Conservation (phyloP, 306 rosid genomes). For the Vicia sativa region DNA sequence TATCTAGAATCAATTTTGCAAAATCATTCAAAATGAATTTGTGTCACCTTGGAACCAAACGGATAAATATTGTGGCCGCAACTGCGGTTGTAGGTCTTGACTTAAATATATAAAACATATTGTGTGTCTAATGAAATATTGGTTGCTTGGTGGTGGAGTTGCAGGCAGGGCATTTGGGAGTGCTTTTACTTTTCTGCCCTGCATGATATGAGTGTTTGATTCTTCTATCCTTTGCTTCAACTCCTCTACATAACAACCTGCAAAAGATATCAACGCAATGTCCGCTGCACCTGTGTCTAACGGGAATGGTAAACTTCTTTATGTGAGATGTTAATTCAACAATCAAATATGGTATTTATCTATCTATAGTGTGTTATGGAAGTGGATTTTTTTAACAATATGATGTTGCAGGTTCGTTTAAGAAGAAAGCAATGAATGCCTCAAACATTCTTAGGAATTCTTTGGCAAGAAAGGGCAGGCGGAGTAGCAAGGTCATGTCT, state of each 20-base stretch:
- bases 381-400: slow-evolving; percentile 41
- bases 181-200: slow-evolving; percentile 46
- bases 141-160: slow-evolving; percentile 29
- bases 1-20: too few species aligned
- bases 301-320: slow-evolving; percentile 28
- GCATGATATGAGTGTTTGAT: slow-evolving; percentile 66
- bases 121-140: slow-evolving; percentile 22
- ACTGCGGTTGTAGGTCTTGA: background rate
- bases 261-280: slow-evolving; percentile 42
- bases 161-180: slow-evolving; percentile 61
- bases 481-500: slow-evolving; percentile 80
- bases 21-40: too few species aligned
- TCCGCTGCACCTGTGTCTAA: slow-evolving; percentile 47
- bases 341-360: background rate
- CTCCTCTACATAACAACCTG: slow-evolving; percentile 18
- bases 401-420: slow-evolving; percentile 52
- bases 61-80: background rate
- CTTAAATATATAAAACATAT: background rate
- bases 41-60: too few species aligned
- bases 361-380: slow-evolving; percentile 17
- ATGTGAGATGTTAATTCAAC: background rate
- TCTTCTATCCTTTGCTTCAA: slow-evolving; percentile 41
- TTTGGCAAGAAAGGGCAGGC: slow-evolving; percentile 61
- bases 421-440: slow-evolving; percentile 65
- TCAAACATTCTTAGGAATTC: slow-evolving; percentile 69